Percentiles rank a stretch among this genome's conserved stretches.
Conservation (phyloP, 768 basidiomycete species). For the Auriscalpium vulgare region DNA sequence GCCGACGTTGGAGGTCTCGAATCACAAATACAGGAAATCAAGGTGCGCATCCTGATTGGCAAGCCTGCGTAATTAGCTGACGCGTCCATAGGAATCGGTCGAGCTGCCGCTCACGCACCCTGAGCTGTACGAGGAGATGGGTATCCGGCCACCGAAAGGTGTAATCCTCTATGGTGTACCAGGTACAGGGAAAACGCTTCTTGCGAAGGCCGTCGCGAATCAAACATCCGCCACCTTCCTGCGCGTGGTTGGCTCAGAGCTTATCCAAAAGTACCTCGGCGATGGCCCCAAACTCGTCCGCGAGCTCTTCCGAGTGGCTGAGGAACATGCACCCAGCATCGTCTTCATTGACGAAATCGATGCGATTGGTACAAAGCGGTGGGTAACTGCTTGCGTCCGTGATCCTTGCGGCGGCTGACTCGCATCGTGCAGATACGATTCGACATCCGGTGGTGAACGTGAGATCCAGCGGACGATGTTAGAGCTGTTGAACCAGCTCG, state of each 20-base stretch:
- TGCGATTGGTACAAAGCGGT: constrained; percentile 90
- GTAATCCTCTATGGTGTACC: constrained; percentile 98
- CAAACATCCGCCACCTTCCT: constrained; percentile 98
- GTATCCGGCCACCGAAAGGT: constrained; percentile 98
- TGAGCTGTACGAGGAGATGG: constrained; percentile 99
- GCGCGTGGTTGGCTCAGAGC: constrained; percentile 93
- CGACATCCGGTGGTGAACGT: constrained; percentile 96
- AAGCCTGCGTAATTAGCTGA: background rate
- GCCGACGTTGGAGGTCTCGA: constrained; percentile 98
- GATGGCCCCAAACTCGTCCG: constrained; percentile 98
- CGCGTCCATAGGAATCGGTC: constrained; percentile 76
- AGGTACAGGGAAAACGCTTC: constrained; percentile 95
- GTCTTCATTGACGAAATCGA: constrained; percentile 83
- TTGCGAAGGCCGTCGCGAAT: constrained; percentile 96
- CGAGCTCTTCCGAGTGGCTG: constrained; percentile 93
- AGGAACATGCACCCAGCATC: constrained; percentile 97
- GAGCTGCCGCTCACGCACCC: constrained; percentile 97
- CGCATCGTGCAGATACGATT: constrained; percentile 68
- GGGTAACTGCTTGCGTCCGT: constrained; percentile 10
- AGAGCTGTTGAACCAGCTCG: constrained; percentile 95
- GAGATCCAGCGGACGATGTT: constrained; percentile 99
- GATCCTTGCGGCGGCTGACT: too few relatives aligned
- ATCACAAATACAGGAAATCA: constrained; percentile 97
- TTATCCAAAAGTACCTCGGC: constrained; percentile 99
- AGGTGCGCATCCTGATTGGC: constrained; percentile 39